A percentile compares a stretch with the other conserved stretches of the same genome.
Evolutionary conservation across 805 yeast species (phyloP).

Genomic region (Candida saitoana): DNA sequence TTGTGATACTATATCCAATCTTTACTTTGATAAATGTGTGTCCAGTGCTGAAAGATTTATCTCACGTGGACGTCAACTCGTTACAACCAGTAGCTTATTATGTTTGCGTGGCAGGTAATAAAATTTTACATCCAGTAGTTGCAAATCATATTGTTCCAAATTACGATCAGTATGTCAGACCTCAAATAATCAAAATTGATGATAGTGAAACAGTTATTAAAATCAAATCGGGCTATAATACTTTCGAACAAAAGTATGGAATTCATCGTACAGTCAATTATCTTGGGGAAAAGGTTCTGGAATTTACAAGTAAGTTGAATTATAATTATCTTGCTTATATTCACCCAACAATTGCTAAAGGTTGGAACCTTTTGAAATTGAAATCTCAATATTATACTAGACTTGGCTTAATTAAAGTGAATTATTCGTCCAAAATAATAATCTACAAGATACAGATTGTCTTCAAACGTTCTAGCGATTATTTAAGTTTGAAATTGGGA

Average conservation of each 20-base stretch:
- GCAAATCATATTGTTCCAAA: constrained; percentile 3
- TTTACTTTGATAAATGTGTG: constrained; percentile 10
- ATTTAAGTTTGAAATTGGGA: not conserved
- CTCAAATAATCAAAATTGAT: constrained; percentile 2
- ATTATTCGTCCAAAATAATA: not conserved
- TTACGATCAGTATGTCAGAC: constrained; percentile 4
- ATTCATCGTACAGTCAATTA: not conserved
- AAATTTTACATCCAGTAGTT: constrained; percentile 7
- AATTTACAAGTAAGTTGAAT: not conserved
- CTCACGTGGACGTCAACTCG: not conserved
- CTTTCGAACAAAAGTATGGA: not conserved
- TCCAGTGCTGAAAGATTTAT: constrained; percentile 7
- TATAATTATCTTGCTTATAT: not conserved
- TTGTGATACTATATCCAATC: constrained; percentile 4
- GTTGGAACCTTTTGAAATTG: not conserved
- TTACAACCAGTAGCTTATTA: constrained; percentile 10
- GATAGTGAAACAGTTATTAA: constrained; percentile 1
- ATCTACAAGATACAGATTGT: not conserved
- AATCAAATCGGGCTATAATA: not conserved
- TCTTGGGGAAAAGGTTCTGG: not conserved
- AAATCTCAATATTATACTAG: not conserved
- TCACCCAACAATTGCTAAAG: not conserved
- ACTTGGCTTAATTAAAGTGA: not conserved
- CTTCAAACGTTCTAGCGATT: not conserved
- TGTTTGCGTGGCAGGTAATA: constrained; percentile 6